These are phyloP conservation scores for Phytophthora podocarpi DNA, from an alignment of 352 stramenopile species.

Conservation along the genomic window DNA sequence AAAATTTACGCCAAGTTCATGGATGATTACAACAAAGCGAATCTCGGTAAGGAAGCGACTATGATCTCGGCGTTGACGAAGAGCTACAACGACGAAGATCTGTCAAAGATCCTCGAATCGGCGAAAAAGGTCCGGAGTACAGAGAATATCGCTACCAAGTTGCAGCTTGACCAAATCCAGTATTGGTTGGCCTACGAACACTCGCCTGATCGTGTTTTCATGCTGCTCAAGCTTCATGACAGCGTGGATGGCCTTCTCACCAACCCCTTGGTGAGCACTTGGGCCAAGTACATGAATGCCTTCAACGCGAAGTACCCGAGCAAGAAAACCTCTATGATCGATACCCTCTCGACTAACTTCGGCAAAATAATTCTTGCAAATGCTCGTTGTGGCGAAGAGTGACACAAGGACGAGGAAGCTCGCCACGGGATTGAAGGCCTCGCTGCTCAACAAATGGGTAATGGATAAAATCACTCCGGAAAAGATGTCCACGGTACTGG, in stretches of 20 bases:
- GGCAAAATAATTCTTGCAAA: neutral
- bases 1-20: neutral
- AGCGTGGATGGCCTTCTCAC: no score
- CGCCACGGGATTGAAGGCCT: neutral
- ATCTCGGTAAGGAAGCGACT: neutral
- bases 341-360: neutral
- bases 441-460: no score
- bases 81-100: neutral
- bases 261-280: neutral
- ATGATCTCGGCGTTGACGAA: slow-evolving; percentile 4
- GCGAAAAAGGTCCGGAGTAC: neutral
- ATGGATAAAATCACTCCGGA: no score
- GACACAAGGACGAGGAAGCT: neutral
- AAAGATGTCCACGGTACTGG: no score
- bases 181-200: neutral
- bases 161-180: neutral
- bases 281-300: neutral
- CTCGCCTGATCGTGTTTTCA: slow-evolving; percentile 2
- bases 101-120: slow-evolving; percentile 8
- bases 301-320: neutral
- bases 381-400: neutral
- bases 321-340: neutral
- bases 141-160: neutral
- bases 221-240: slow-evolving; percentile 5
- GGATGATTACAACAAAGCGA: neutral